These are phyloP conservation scores for Trichoderma asperelloides DNA, from an alignment of 495 filamentous ascomycete species.

Conservation along the genomic window DNA sequence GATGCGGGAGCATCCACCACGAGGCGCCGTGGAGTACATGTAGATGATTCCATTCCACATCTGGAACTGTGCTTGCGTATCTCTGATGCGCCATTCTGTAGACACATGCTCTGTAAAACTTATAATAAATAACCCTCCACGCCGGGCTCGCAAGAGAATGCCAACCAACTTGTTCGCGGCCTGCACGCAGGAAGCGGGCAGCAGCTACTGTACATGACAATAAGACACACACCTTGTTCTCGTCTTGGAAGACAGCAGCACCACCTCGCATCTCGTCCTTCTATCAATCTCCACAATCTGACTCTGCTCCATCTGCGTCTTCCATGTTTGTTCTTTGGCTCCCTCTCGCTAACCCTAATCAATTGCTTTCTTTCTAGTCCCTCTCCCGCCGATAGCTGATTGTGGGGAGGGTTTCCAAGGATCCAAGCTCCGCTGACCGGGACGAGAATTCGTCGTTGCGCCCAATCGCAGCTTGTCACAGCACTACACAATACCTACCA, in stretches of 20 bases:
- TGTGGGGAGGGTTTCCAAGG: background rate
- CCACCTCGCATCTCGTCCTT: background rate
- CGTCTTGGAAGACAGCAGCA: background rate
- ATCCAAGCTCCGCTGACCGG: background rate
- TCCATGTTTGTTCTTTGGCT: background rate
- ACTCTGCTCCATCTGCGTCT: background rate
- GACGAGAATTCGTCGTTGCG: background rate
- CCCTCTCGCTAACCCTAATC: conserved; percentile 4
- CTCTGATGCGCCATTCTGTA: background rate
- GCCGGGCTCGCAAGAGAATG: background rate
- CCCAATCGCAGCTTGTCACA: background rate
- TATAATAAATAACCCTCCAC: background rate
- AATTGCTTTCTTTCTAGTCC: background rate
- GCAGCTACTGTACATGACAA: background rate
- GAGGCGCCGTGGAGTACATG: too few species aligned
- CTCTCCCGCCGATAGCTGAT: background rate
- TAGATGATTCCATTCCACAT: too few species aligned
- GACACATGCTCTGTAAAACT: background rate
- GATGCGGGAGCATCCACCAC: too few species aligned
- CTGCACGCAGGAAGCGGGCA: background rate
- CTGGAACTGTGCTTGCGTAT: too few species aligned
- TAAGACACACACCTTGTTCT: background rate
- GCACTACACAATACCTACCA: background rate
- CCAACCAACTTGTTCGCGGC: background rate
- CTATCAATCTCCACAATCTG: background rate